Base-by-base conservation (phyloP, 108 stramenopile species). In the Nannochloropsis salina region DNA sequence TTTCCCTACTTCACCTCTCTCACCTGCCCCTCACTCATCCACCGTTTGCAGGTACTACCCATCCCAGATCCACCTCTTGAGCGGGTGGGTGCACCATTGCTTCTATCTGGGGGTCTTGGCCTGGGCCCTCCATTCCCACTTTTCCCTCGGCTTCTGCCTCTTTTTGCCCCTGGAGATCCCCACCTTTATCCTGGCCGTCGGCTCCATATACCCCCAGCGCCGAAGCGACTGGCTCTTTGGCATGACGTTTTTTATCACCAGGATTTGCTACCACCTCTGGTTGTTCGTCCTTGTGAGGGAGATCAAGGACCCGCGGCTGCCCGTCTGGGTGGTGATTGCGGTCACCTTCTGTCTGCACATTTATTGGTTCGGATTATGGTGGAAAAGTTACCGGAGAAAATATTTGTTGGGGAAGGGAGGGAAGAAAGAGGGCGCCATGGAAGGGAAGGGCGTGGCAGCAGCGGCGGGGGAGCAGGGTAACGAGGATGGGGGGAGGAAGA, bases 21-120 rank as follows among this genome's bases (percentile, higher is more conserved):
- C 8, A n/a, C 61, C 61, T n/a, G 1, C 61, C 61, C 61, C 31
- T 31, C 31, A n/a, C 61, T n/a, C 6, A 6, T 74, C 61, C 61
- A 74, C 61, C 61, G 20, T 74, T n/a, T n/a, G n/a, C 61, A 74
- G 61, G n/a, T 74, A 74, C n/a, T 74, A 74, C 61, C 61, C 61
- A n/a, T 74, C 61, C n/a, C 61, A 74, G 3, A n/a, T 74, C 61
- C 61, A 74, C 20, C 3, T 74, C 1, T 74, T 74, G 61, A 74
- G 61, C n/a, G 61, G 61, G 4, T 74, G 61, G 61, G 61, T 74
- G 61, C 61, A 74, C 61, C 61, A 74, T 8, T n/a, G 15, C 4
- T 74, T 74, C 6, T 74, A 74, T n/a, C n/a, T 74, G 61, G 61
- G 61, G n/a, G 61, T 74, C 20, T n/a, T 74, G 61, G 61, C 61